Percentiles rank a stretch among this genome's conserved stretches.
phyloP scores from a whole-genome alignment of 2,329 filamentous ascomycete species.

The Periconia sp. region DNA sequence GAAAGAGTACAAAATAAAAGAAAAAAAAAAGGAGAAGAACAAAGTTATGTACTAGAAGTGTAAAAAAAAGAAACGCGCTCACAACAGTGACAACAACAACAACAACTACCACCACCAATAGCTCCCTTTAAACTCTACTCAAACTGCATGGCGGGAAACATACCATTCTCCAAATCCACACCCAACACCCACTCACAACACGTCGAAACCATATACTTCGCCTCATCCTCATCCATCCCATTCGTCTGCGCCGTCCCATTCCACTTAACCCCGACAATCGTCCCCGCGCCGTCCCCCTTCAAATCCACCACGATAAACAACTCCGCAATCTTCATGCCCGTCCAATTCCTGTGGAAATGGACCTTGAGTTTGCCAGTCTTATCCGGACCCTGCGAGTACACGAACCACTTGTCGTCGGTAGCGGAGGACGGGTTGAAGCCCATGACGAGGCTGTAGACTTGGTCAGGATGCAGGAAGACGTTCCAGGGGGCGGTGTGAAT shows the following conservation, averaged over 20 bases:
- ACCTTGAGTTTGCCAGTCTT: slow-evolving; percentile 36
- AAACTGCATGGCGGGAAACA: slow-evolving; percentile 1
- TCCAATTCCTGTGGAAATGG: slow-evolving; percentile 37
- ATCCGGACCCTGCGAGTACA: slow-evolving; percentile 38
- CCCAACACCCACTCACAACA: slow-evolving; percentile 26
- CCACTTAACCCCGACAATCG: slow-evolving; percentile 40
- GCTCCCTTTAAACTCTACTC: background rate
- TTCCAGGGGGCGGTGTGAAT: slow-evolving; percentile 28
- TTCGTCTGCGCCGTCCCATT: slow-evolving; percentile 29
- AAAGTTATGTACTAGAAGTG: no score
- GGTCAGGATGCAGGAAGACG: slow-evolving; percentile 33
- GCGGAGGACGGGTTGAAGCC: slow-evolving; percentile 23
- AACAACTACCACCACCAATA: no score
- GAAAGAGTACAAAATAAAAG: no score
- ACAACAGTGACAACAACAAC: no score
- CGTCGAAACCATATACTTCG: slow-evolving; percentile 29
- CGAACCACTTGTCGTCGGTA: slow-evolving; percentile 37
- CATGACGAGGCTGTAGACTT: slow-evolving; percentile 32
- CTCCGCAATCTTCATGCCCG: slow-evolving; percentile 36
- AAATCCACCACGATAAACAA: slow-evolving; percentile 38
- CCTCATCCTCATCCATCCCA: slow-evolving; percentile 30
- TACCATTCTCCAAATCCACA: slow-evolving; percentile 45
- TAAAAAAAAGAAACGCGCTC: no score
- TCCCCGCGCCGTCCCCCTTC: slow-evolving; percentile 37
- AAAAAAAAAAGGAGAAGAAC: no score